A percentile compares a stretch with the other conserved stretches of the same genome.
Evolutionary conservation across 1,284 basidiomycete species (phyloP).

Genomic region (Trametes sp.): DNA sequence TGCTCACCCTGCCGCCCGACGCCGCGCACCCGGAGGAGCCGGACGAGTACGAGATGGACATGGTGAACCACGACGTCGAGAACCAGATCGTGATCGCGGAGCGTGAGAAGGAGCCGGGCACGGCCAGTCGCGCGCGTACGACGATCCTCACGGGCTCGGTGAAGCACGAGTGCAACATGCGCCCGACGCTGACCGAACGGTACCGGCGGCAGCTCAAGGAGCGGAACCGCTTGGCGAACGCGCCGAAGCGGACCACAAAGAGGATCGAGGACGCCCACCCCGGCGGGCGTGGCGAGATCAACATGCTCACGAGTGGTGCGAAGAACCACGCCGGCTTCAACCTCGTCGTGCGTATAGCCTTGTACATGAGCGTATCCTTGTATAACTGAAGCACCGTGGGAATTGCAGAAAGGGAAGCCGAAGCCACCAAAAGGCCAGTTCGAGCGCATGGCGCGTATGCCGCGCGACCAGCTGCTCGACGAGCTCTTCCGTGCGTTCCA

Average conservation of each 20-base stretch:
- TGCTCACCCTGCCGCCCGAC: constrained; percentile 71
- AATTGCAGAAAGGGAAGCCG: constrained; percentile 62
- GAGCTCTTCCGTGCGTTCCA: constrained; percentile 84
- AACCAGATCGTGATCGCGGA: constrained; percentile 83
- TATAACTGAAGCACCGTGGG: background rate
- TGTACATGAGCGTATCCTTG: background rate
- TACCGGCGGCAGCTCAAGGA: constrained; percentile 74
- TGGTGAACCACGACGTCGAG: constrained; percentile 77
- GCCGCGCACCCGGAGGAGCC: constrained; percentile 55
- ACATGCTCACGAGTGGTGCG: constrained; percentile 57
- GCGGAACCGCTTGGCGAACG: constrained; percentile 66
- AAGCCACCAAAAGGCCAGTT: constrained; percentile 74
- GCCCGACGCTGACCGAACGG: constrained; percentile 66
- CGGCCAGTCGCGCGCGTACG: constrained; percentile 63
- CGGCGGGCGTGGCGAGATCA: constrained; percentile 72
- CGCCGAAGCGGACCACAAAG: constrained; percentile 63
- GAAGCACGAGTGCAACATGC: constrained; percentile 76
- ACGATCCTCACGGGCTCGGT: constrained; percentile 79
- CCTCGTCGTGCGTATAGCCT: constrained; percentile 57
- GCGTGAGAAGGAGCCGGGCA: constrained; percentile 68
- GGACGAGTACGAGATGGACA: constrained; percentile 79
- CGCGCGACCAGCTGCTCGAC: constrained; percentile 89
- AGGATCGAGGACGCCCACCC: constrained; percentile 62
- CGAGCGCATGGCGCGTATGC: constrained; percentile 91
- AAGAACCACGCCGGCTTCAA: constrained; percentile 53